Evolutionary conservation across 169 alveolate species (phyloP).

Genomic region (Neospora caninum): DNA sequence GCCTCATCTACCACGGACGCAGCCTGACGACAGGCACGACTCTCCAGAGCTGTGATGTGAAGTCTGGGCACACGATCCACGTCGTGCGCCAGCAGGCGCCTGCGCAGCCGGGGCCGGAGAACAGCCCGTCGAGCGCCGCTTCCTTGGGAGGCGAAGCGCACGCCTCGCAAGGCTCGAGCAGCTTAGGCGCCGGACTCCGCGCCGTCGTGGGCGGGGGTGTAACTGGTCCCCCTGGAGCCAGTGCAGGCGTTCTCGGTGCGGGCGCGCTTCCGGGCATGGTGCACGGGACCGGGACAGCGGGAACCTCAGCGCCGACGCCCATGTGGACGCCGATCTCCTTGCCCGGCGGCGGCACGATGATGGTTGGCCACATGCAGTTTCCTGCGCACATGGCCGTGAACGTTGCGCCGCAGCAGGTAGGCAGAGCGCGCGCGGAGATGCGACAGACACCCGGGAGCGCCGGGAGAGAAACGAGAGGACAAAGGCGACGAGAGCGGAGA

Average conservation of each 20-base stretch:
- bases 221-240: not conserved
- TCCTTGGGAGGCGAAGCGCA: not conserved
- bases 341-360: constrained; percentile 46
- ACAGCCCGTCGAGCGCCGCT: not conserved
- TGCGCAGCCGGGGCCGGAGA: constrained; percentile 2
- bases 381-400: not conserved
- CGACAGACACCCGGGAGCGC: not conserved
- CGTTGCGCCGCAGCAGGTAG: not conserved
- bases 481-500: not conserved
- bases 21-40: constrained; percentile 24
- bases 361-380: constrained; percentile 38
- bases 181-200: not conserved
- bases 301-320: too few species aligned
- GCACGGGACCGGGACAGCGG: not conserved
- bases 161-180: not conserved
- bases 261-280: not conserved
- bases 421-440: too few species aligned
- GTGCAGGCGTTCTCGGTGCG: not conserved
- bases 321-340: constrained; percentile 52
- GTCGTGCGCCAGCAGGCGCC: constrained; percentile 32
- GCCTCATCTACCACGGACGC: not conserved
- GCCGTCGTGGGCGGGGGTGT: not conserved
- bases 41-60: constrained; percentile 42
- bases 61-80: constrained; percentile 48
- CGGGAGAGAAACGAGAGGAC: not conserved